Base-by-base conservation (phyloP, 2,329 filamentous ascomycete species). In the Fusarium virguliforme region DNA sequence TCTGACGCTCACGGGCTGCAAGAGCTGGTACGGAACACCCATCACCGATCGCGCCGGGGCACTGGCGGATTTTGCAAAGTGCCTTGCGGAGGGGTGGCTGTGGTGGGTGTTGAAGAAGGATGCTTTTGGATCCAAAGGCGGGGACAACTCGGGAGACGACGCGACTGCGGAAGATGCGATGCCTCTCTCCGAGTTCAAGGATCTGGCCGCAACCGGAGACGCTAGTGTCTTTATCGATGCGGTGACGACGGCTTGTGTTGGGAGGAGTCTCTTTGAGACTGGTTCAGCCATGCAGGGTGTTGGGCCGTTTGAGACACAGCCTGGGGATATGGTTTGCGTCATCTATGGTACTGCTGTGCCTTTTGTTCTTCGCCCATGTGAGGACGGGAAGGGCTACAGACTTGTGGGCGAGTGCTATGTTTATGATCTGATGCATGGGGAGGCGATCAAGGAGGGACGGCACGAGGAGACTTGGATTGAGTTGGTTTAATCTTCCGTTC, bases 391-490 rank as follows among this genome's bases (percentile, higher is more conserved):
- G 3, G 37, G 26, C 2, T 57, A 57, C 26, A 7, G 15, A 2
- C 26, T 57, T 22, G 37, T 57, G 15, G 54, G 54, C 4, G 54
- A 57, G 5, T 57, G 54, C 7, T 57, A 57, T 32, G 12, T 41
- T 32, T 4, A 57, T 2, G n/a, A 57, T n/a, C 10, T 57, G 0
- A 57, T 57, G 54, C 12, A n/a, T 34, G 54, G 54, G 35, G n/a
- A 34, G 18, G 7, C 10, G 1, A 9, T 50, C 4, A 2, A 9
- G 7, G 43, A 50, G 2, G 43, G 7, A 26, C 30, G 8, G 15
- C 12, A 50, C 15, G 10, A 30, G 3, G 43, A 30, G 26, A 50
- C 43, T 18, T 50, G 43, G 43, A 30, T 50, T 28, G 43, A 30
- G 43, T 12, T 50, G 26, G 5, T 48, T 5, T 48, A 48, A n/a